These are phyloP conservation scores for Scedosporium minutisporum DNA, from an alignment of 2,329 filamentous ascomycete genomes.

Conservation along the genomic window DNA sequence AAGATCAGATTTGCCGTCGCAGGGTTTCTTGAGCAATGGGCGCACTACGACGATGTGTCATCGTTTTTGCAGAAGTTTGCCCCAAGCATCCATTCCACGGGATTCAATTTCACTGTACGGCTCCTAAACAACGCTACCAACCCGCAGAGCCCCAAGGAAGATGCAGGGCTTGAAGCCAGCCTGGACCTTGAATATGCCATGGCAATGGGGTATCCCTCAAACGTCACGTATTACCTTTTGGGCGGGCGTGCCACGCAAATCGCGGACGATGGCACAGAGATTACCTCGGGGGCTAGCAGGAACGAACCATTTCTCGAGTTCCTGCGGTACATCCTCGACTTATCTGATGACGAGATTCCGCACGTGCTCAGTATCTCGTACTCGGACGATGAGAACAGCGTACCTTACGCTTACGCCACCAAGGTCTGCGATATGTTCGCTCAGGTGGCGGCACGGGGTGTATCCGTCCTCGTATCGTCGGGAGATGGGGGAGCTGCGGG, in stretches of 20 bases:
- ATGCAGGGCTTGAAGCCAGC: conserved; percentile 33
- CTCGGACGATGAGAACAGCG: conserved; percentile 46
- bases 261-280: conserved; percentile 27
- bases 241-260: conserved; percentile 34
- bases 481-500: conserved; percentile 41
- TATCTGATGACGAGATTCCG: conserved; percentile 34
- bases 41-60: too few relatives aligned
- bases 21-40: too few relatives aligned
- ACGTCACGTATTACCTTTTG: conserved; percentile 33
- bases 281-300: conserved; percentile 12
- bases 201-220: conserved; percentile 32
- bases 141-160: conserved; percentile 20
- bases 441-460: conserved; percentile 41
- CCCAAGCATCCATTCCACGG: too few relatives aligned
- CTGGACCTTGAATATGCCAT: conserved; percentile 40
- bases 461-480: conserved; percentile 38
- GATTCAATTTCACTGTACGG: conserved; percentile 20
- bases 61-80: too few relatives aligned
- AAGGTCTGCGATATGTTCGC: conserved; percentile 45
- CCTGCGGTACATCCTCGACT: conserved; percentile 24
- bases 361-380: conserved; percentile 50
- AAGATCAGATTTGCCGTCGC: too few relatives aligned
- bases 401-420: conserved; percentile 40
- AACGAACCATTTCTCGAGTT: too few relatives aligned
- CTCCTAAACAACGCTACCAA: conserved; percentile 35